Evolutionary conservation across 768 basidiomycete species (phyloP), one percentile per base, ranked within the genome.

Genomic region (Suillus alpinus): DNA sequence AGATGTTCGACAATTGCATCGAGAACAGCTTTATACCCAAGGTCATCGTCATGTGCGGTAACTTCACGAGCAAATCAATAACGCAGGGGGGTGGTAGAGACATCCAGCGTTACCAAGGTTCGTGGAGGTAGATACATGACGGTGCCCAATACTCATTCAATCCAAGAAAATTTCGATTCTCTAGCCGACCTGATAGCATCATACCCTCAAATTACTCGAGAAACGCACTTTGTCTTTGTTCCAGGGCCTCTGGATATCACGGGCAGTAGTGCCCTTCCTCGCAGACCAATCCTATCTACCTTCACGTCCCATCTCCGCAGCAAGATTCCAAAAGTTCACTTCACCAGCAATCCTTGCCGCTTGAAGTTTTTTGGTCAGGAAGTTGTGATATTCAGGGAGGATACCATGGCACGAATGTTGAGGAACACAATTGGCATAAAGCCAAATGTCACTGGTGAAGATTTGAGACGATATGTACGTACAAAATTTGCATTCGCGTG

Each of bases 321-420:
- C 0, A 87, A 87, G 65, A 73, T 98, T 31, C 92, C 94, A 0
- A 89, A 91, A 68, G 82, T 87, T 1, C 86, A 91, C 66, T 89
- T 98, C 68, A 88, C 86, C 8, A 89, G 87, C 40, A 97, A 98
- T 73, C 97, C 97, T 1, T 96, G 94, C 75, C 86, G 97, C 20
- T 85, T 98, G 67, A 92, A 92, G 67, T 98, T 97, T 70, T 95
- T 95, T 71, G 86, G 92, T 32, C 95, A 98, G 71, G 97, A 99
- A 75, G 87, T 99, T 57, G 95, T 98, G 47, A 77, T 99, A 29
- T 97, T 91, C 69, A 80, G 97, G 44, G 94, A 98, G 67, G 94
- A 98, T 71, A 73, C 88, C 53, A 98, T 99, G 94, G 84, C 92
- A 1, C 83, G 88, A 66, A 95, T 98, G 93, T 76, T 98, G 63